Conservation (phyloP, 306 rosid genomes). For the Prunus mume region DNA sequence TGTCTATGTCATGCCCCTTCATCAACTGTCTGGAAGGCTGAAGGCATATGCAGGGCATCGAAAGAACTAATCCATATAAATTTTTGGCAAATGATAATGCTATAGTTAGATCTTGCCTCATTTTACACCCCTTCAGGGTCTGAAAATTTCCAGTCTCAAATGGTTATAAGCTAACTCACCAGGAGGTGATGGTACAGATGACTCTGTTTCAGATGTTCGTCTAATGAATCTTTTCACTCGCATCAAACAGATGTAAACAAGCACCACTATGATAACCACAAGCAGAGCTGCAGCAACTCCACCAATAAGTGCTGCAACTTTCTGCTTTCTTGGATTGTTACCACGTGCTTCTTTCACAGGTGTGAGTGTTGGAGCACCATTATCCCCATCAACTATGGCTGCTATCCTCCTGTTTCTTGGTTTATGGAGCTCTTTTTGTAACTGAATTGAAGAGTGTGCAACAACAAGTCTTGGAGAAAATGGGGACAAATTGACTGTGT, state of each 20-base stretch:
- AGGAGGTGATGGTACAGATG: slow-evolving; percentile 55
- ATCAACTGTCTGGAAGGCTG: not conserved
- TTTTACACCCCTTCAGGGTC: not conserved
- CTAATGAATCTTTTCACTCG: slow-evolving; percentile 36
- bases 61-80: not conserved
- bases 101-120: not conserved
- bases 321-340: slow-evolving; percentile 31
- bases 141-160: not conserved
- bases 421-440: slow-evolving; percentile 17
- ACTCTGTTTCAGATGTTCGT: slow-evolving; percentile 56
- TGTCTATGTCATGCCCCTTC: not conserved
- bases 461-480: slow-evolving; percentile 12
- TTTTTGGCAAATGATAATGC: not conserved
- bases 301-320: slow-evolving; percentile 44
- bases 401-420: slow-evolving; percentile 34
- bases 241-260: slow-evolving; percentile 48
- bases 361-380: slow-evolving; percentile 47
- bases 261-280: slow-evolving; percentile 30
- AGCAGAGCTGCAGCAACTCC: slow-evolving; percentile 41
- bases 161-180: slow-evolving; percentile 29
- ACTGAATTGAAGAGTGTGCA: slow-evolving; percentile 5
- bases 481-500: slow-evolving; percentile 11
- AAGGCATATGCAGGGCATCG: not conserved
- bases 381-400: slow-evolving; percentile 32
- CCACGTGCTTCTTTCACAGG: slow-evolving; percentile 36